Evolutionary conservation across 2,329 filamentous ascomycete species (phyloP), one percentile per base, ranked within the genome.

Genomic region (Malbranchea zuffiana): DNA sequence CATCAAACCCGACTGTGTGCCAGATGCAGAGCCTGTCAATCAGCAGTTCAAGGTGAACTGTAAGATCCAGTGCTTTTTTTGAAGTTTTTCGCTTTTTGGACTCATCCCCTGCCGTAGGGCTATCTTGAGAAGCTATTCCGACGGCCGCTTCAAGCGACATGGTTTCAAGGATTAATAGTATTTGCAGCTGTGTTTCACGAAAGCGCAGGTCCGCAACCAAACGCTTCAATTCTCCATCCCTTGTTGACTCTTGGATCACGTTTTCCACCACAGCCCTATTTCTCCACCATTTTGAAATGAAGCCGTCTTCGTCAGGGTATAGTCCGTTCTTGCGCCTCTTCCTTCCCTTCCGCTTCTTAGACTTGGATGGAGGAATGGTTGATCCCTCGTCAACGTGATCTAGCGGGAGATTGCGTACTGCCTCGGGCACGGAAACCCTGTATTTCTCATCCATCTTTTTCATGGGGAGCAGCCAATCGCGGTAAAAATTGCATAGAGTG

Each of bases 11-110:
- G 32, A 69, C 61, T 17, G 64, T 59, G 47, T 69, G 65, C 66
- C 66, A 69, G 35, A 69, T 69, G 42, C 66, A 67, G 17, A 69
- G 50, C 37, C 65, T 55, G 40, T 69, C 66, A 11, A 68, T 49
- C 17, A 68, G 57, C 1, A 68, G 52, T 37, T 69, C 66, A 12
- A 69, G 54, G 16, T 67, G 52, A 3, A 60, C 52, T 28, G 55
- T 51, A 21, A 68, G 44, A 47, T 68, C 59, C 32, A 62, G 61
- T 6, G 50, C 44, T 39, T 63, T 67, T n/a, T n/a, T n/a, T n/a
- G n/a, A n/a, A n/a, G n/a, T n/a, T n/a, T n/a, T n/a, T n/a, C n/a
- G n/a, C 42, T 62, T 66, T 7, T 42, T 24, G 31, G 51, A 60
- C 19, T 48, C 32, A 39, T 52, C 51, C n/a, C 35, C 48, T 53